Percentiles rank a stretch among this genome's conserved stretches.
These are phyloP conservation scores for Globisporangium heterothallicum DNA, from an alignment of 352 stramenopile species.

Conservation along the genomic window DNA sequence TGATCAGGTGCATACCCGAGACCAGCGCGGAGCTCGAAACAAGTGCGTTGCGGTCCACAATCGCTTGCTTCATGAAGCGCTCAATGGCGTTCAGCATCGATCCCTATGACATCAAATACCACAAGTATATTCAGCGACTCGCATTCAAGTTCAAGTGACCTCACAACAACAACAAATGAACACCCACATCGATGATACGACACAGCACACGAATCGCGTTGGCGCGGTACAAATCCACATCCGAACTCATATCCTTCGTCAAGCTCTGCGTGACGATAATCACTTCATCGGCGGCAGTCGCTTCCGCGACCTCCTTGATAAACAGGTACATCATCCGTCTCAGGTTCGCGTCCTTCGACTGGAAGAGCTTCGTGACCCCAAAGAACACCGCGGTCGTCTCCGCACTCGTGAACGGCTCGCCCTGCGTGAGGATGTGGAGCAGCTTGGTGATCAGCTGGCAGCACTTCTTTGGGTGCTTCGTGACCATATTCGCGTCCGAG, in stretches of 20 bases:
- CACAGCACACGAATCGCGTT: slow-evolving; percentile 98
- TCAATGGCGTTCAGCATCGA: slow-evolving; percentile 91
- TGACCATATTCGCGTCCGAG: slow-evolving; percentile 96
- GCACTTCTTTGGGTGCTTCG: slow-evolving; percentile 96
- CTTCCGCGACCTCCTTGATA: slow-evolving; percentile 97
- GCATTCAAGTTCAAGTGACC: no score
- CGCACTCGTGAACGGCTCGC: slow-evolving; percentile 93
- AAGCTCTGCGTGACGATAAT: slow-evolving; percentile 99
- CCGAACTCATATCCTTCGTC: slow-evolving; percentile 99
- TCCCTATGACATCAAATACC: slow-evolving; percentile 13
- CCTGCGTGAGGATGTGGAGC: slow-evolving; percentile 97
- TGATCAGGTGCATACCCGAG: slow-evolving; percentile 93
- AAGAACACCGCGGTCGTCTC: slow-evolving; percentile 99
- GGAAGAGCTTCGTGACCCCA: slow-evolving; percentile 99
- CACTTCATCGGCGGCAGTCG: slow-evolving; percentile 90
- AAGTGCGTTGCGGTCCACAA: slow-evolving; percentile 97
- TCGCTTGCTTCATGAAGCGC: slow-evolving; percentile 98
- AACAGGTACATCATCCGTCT: slow-evolving; percentile 99
- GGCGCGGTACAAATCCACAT: slow-evolving; percentile 96
- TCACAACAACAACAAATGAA: not conserved
- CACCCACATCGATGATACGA: slow-evolving; percentile 88
- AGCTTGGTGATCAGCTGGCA: slow-evolving; percentile 99
- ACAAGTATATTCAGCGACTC: no score
- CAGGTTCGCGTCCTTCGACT: slow-evolving; percentile 96
- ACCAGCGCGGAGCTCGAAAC: slow-evolving; percentile 97